Evolutionary conservation across 805 yeast genomes (phyloP), one percentile per base, ranked within the genome.

Genomic region (Saturnispora ahearnii): DNA sequence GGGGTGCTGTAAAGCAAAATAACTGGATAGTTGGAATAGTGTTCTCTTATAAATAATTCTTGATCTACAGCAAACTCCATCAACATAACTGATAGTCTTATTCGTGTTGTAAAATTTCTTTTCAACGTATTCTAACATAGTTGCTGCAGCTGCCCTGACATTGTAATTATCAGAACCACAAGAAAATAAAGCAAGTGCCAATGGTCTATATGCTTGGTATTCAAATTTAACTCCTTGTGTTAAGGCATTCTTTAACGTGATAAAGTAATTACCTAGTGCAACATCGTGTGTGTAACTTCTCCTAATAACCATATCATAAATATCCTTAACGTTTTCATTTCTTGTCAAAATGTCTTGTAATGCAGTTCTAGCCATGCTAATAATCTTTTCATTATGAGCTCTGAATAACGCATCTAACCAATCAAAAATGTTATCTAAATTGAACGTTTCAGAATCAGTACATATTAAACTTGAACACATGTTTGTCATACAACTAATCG

Each of bases 11-110:
- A 70, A 61, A 0, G 96, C 90, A 62, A 87, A 78, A 52, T 82
- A 80, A 7, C 82, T 76, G 0, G 96, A 84, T 22, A 90, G 69
- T 49, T 85, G 87, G 56, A 84, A 83, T 49, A 91, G 76, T 0
- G 95, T 95, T 40, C 91, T 81, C 61, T 89, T 89, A 69, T 84
- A 90, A 4, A 93, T 88, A 6, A 88, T 86, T 57, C 84, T 79
- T 6, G 95, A 84, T 32, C 79, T 74, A 54, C 88, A 85, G 46
- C 83, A 77, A 12, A 88, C 77, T 34, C 87, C 74, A 59, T 87
- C 91, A 33, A 79, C 76, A 60, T 79, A 87, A 22, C 75, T 75
- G 7, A 74, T 74, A 2, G 82, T 68, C 13, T 75, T 72, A 0
- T 79, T 71, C 1, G 81, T 72, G 32, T 78, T 76, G 55, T 75